A percentile compares a stretch with the other conserved stretches of the same genome.
Conservation (phyloP, 331 rosid genomes). For the Acacia concinna region DNA sequence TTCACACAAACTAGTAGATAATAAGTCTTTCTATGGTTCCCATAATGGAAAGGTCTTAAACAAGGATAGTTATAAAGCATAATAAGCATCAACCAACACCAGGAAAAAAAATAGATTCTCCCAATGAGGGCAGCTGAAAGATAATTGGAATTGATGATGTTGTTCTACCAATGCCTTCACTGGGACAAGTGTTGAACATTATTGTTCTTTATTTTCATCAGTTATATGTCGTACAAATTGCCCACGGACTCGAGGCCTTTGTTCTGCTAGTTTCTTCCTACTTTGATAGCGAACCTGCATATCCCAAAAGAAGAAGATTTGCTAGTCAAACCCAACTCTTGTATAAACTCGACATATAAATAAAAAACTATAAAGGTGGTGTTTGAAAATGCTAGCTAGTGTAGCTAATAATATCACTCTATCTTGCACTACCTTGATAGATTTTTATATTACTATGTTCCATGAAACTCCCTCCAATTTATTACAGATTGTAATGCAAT, state of each 20-base stretch:
- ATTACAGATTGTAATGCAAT: too few relatives aligned
- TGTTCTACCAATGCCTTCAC: background rate
- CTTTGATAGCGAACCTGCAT: slow-evolving; percentile 44
- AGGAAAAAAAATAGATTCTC: background rate
- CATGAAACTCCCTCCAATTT: too few relatives aligned
- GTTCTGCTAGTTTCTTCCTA: slow-evolving; percentile 48
- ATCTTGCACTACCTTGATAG: background rate
- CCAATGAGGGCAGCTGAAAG: background rate
- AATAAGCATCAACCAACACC: background rate
- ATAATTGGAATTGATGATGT: background rate
- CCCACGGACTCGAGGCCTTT: slow-evolving; percentile 45
- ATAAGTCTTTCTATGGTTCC: background rate
- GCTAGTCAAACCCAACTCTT: background rate
- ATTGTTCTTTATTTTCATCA: slow-evolving; percentile 19
- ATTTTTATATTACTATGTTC: too few relatives aligned
- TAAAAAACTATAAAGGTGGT: background rate
- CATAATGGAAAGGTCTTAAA: background rate
- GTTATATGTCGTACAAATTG: slow-evolving; percentile 38
- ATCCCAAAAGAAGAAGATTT: background rate
- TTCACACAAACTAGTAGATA: background rate
- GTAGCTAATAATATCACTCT: too few relatives aligned
- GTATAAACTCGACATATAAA: background rate
- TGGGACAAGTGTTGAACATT: background rate
- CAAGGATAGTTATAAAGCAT: background rate
- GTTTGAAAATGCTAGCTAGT: background rate